Evolutionary conservation across 768 basidiomycete genomes (phyloP), one percentile per base, ranked within the genome.

Genomic region (Hygrophoropsis aurantiaca): DNA sequence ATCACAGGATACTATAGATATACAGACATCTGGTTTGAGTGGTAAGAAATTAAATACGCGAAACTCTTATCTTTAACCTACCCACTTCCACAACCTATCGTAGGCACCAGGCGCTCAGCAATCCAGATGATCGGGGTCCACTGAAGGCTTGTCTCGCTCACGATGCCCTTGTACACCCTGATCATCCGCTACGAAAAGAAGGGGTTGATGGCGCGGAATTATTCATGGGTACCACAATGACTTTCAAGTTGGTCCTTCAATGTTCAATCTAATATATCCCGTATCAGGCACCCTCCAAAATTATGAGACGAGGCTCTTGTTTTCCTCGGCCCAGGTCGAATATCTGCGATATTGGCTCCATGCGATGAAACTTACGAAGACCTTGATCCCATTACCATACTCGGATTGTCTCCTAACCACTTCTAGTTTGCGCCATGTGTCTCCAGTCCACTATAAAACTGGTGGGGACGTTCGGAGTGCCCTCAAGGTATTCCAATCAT

Each of bases 311-410:
- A 81, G 90, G n/a, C 74, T 93, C 21, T 69, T 92, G 41, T 90
- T 89, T 60, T 87, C 91, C 20, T 88, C 85, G 13, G 82, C 81
- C 5, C 90, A 94, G 67, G 78, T 92, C 53, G 90, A 94, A 62
- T 94, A 91, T 64, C 64, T 87, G 16, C 75, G 88, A 42, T 91
- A 92, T 64, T 94, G 86, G 85, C 74, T 93, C 42, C 80, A 88
- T 58, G 80, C 83, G 1, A 83, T 85, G 77, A 69, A 75, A 47
- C 71, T 90, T 53, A 89, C 87, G 0, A 71, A 78, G 46, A 62
- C 73, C 15, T 72, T 75, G 36, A 77, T 92, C 34, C 83, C 89
- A 15, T 67, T 94, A 20, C 90, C 91, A 1, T 84, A 86, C 56
- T 85, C 84, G 4, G 82, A 90, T 48, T 90, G 83, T 54, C 79